Conservation (phyloP, 148 eudicot species). For the Vaccinium macrocarpon region DNA sequence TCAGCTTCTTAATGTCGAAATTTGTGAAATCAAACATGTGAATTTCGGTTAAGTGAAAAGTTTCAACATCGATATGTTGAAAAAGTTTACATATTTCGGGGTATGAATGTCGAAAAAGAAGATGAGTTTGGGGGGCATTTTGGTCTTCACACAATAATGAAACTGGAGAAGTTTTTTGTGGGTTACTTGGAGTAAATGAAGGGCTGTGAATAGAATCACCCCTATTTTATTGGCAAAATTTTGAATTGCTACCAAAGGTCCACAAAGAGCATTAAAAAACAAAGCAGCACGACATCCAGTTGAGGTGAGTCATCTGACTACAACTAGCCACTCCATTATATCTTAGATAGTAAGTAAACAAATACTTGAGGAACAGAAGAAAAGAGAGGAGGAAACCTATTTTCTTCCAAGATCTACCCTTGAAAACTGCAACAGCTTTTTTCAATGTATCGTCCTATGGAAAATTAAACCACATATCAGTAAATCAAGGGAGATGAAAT, state of each 20-base stretch:
- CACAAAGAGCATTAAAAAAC: background rate
- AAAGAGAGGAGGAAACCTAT: conserved; percentile 49
- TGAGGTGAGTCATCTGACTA: background rate
- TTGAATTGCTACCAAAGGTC: background rate
- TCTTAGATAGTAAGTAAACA: background rate
- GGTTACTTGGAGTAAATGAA: too few relatives aligned
- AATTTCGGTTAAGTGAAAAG: too few relatives aligned
- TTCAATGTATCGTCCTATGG: conserved; percentile 74
- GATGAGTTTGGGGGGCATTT: too few relatives aligned
- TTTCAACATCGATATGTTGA: too few relatives aligned
- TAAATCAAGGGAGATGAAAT: conserved; percentile 4
- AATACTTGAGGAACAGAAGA: conserved; percentile 12
- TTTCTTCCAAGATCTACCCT: conserved; percentile 92
- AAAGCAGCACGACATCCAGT: background rate
- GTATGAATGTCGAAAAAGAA: too few relatives aligned
- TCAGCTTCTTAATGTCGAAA: too few relatives aligned
- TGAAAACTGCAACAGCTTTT: conserved; percentile 65
- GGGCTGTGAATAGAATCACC: too few relatives aligned
- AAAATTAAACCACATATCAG: conserved; percentile 18
- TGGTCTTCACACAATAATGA: too few relatives aligned
- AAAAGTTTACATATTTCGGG: too few relatives aligned
- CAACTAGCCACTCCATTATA: background rate
- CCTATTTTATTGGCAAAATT: background rate
- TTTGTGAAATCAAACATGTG: too few relatives aligned
- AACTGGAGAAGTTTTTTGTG: too few relatives aligned